phyloP scores from a whole-genome alignment of 2,329 filamentous ascomycete genomes.

The Neopestalotiopsis clavispora region DNA sequence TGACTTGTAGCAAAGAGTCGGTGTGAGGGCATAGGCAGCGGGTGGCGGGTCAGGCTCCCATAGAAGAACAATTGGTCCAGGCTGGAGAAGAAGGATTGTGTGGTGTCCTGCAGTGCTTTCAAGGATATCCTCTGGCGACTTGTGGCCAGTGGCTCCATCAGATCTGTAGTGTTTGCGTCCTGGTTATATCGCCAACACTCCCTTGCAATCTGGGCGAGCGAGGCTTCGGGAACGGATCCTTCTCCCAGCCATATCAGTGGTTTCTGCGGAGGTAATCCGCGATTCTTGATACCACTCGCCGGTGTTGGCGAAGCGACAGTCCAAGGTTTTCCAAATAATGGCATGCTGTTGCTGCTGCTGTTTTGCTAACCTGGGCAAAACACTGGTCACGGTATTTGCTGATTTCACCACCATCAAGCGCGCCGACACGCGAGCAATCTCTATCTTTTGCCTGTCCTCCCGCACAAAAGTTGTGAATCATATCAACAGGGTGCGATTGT shows the following conservation, averaged over 20 bases:
- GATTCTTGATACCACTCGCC: background rate
- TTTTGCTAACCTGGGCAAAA: background rate
- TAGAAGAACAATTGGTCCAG: conserved; percentile 2
- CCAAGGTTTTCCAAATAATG: background rate
- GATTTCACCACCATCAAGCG: no score
- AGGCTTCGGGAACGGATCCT: background rate
- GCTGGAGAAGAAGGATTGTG: background rate
- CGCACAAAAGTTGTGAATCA: no score
- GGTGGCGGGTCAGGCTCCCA: background rate
- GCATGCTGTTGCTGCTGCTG: background rate
- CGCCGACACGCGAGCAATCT: no score
- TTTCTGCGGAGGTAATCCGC: background rate
- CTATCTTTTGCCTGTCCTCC: no score
- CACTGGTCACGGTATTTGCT: no score
- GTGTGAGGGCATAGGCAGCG: background rate
- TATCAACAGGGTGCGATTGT: no score
- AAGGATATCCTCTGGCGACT: background rate
- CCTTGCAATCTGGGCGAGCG: background rate
- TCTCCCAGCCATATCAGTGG: background rate
- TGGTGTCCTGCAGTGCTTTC: background rate
- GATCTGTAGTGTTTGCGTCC: background rate
- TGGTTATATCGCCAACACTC: background rate
- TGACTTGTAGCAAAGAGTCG: background rate
- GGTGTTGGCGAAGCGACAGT: background rate
- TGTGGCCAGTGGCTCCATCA: background rate